Conservation (phyloP, 2,329 filamentous ascomycete species). For the Sordariomycetes sp. region DNA sequence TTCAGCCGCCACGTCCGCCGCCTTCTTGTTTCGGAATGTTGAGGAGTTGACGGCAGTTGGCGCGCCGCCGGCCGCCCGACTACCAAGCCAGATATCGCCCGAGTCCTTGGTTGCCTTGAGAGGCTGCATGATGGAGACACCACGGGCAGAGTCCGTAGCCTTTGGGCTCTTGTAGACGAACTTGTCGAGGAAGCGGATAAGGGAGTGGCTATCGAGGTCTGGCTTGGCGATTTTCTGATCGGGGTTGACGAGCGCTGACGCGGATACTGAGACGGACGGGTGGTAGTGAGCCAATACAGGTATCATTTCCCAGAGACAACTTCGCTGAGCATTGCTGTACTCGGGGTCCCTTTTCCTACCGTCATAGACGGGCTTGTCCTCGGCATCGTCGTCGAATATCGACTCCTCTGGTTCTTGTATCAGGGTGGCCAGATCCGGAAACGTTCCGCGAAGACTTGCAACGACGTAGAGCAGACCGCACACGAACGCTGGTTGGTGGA, state of each 20-base stretch:
- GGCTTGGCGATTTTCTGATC: slow-evolving; percentile 75
- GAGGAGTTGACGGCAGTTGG: slow-evolving; percentile 64
- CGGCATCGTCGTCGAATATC: slow-evolving; percentile 53
- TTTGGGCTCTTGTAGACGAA: slow-evolving; percentile 98
- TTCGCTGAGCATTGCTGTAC: slow-evolving; percentile 85
- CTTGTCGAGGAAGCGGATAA: slow-evolving; percentile 93
- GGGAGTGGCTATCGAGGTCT: slow-evolving; percentile 78
- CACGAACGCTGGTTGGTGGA: slow-evolving; percentile 88
- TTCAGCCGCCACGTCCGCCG: slow-evolving; percentile 78
- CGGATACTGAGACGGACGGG: slow-evolving; percentile 82
- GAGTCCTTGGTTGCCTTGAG: slow-evolving; percentile 45
- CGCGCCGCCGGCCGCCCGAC: slow-evolving; percentile 30
- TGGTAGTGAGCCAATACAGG: slow-evolving; percentile 64
- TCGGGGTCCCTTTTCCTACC: slow-evolving; percentile 86
- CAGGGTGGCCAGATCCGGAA: slow-evolving; percentile 71
- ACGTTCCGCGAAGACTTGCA: slow-evolving; percentile 67
- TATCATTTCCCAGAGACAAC: slow-evolving; percentile 81
- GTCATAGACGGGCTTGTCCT: slow-evolving; percentile 53
- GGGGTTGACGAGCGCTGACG: slow-evolving; percentile 59
- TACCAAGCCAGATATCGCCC: slow-evolving; percentile 47
- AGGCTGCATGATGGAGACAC: slow-evolving; percentile 94
- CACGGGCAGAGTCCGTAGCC: slow-evolving; percentile 56
- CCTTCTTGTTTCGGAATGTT: slow-evolving; percentile 83
- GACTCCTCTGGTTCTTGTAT: slow-evolving; percentile 70
- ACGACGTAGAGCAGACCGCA: slow-evolving; percentile 90